Evolutionary conservation across 192 early-diverging fungal species (phyloP).

Genomic region (Gaertneriomyces semiglobifer): DNA sequence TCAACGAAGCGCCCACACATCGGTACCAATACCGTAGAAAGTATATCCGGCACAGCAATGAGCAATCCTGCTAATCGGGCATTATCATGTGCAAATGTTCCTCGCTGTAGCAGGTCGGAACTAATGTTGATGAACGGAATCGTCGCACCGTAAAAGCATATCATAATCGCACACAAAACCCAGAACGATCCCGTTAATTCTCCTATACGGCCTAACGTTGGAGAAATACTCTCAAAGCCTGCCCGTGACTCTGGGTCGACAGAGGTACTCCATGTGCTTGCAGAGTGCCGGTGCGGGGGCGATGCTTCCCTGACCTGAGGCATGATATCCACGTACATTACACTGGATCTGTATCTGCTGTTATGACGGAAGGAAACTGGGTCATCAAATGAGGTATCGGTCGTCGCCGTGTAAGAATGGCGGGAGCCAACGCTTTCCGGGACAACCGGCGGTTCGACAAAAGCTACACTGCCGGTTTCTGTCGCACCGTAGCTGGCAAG

Average conservation of each 20-base stretch:
- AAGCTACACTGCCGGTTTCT: too few species aligned
- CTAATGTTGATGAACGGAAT: not conserved
- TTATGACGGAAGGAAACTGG: not conserved
- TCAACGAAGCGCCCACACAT: not conserved
- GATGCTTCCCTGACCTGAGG: not conserved
- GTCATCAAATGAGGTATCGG: too few species aligned
- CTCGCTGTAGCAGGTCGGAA: not conserved
- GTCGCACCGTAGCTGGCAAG: too few species aligned
- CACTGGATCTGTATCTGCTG: conserved; percentile 1
- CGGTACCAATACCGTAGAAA: not conserved
- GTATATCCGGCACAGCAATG: not conserved
- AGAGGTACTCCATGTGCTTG: too few species aligned
- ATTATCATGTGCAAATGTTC: not conserved
- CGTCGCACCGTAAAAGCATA: not conserved
- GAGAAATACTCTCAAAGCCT: too few species aligned
- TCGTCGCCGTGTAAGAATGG: too few species aligned
- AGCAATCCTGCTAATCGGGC: not conserved
- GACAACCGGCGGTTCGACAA: too few species aligned
- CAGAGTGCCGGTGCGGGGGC: too few species aligned
- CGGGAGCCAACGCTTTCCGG: too few species aligned
- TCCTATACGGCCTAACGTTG: too few species aligned
- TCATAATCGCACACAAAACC: not conserved
- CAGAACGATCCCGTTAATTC: not conserved
- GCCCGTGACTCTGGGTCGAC: too few species aligned
- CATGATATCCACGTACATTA: conserved; percentile 1